phyloP scores from a whole-genome alignment of 352 stramenopile genomes.

The Phytopythium oedochilum region DNA sequence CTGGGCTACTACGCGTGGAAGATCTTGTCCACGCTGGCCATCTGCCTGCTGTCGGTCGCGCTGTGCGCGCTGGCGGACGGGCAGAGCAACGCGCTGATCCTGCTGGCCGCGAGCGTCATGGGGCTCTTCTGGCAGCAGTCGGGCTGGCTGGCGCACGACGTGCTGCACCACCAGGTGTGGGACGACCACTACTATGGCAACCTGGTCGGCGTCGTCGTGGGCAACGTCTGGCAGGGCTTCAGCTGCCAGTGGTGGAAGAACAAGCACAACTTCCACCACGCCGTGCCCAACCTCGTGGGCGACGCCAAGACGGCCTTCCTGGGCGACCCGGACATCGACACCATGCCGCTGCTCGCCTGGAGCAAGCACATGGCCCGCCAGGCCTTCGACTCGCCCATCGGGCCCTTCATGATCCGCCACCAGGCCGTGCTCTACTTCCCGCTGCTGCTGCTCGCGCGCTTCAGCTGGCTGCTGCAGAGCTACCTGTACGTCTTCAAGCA shows the following conservation, averaged over 20 bases:
- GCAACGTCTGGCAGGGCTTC: constrained; percentile 97
- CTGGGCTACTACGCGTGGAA: constrained; percentile 95
- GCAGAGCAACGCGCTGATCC: constrained; percentile 73
- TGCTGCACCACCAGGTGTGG: constrained; percentile 98
- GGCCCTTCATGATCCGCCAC: constrained; percentile 88
- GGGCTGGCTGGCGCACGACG: constrained; percentile 97
- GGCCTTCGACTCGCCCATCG: constrained; percentile 73
- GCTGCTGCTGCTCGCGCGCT: constrained; percentile 94
- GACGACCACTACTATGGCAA: constrained; percentile 92
- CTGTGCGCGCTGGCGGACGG: constrained; percentile 88
- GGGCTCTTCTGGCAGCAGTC: constrained; percentile 99
- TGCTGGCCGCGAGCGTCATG: constrained; percentile 90
- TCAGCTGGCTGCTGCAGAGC: constrained; percentile 96
- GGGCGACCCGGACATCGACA: constrained; percentile 98
- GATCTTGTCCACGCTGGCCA: constrained; percentile 88
- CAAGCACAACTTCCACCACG: constrained; percentile 99
- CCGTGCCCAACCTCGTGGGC: constrained; percentile 96
- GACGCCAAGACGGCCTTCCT: constrained; percentile 70
- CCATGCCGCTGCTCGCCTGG: constrained; percentile 97
- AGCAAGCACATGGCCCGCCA: constrained; percentile 93
- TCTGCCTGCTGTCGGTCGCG: constrained; percentile 82
- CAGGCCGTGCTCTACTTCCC: constrained; percentile 97
- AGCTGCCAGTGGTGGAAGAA: constrained; percentile 97
- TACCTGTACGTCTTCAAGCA: constrained; percentile 93
- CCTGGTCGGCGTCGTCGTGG: constrained; percentile 91